phyloP scores from a whole-genome alignment of 2,329 filamentous ascomycete species.

The Colletotrichum melonis region DNA sequence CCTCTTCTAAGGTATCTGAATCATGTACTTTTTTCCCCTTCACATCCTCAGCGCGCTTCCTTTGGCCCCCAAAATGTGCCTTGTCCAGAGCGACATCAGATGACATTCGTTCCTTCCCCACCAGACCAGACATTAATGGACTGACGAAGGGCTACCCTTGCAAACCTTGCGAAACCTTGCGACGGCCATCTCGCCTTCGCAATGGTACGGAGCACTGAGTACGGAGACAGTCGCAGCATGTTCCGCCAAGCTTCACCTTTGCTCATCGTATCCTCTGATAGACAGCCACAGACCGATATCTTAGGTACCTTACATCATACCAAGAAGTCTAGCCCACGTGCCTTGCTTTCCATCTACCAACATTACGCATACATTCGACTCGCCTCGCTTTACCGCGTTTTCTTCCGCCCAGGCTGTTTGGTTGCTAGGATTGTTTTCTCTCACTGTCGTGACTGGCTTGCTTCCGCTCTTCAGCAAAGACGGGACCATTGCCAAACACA shows the following conservation, averaged over 20 bases:
- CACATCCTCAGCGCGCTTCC: neutral
- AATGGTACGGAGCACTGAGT: too few relatives aligned
- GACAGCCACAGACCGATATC: neutral
- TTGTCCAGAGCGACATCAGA: slow-evolving; percentile 16
- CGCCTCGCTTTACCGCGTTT: neutral
- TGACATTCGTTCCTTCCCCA: slow-evolving; percentile 10
- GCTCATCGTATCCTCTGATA: slow-evolving; percentile 10
- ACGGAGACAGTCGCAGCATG: neutral
- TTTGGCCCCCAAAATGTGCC: neutral
- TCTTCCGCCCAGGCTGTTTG: neutral
- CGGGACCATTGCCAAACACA: neutral
- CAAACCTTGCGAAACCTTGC: slow-evolving; percentile 19
- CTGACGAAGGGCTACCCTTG: neutral
- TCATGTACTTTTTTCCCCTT: neutral
- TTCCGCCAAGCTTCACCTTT: slow-evolving; percentile 5
- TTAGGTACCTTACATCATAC: slow-evolving; percentile 25
- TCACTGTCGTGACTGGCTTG: neutral
- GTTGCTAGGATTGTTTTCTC: neutral
- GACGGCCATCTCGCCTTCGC: neutral
- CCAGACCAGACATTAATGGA: neutral
- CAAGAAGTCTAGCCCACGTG: slow-evolving; percentile 11
- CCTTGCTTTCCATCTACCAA: slow-evolving; percentile 10
- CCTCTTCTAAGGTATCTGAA: neutral
- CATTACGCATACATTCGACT: neutral
- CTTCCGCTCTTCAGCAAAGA: neutral